These are phyloP conservation scores for Pythium volutum DNA, from an alignment of 352 stramenopile genomes.

Conservation along the genomic window DNA sequence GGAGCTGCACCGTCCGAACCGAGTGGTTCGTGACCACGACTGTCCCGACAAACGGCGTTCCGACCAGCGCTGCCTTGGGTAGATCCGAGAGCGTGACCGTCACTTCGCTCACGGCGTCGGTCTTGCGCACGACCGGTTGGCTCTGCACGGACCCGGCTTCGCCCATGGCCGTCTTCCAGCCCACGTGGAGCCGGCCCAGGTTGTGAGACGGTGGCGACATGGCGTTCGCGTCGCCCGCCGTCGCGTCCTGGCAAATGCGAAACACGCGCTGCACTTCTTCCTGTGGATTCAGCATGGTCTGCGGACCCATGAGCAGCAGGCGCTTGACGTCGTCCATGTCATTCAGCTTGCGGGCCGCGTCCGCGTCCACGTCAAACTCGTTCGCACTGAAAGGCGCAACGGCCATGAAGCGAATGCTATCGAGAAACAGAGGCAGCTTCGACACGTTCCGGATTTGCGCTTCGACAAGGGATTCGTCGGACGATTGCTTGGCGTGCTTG, in stretches of 20 bases:
- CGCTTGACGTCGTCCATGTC: constrained; percentile 12
- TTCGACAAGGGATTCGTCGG: constrained; percentile 62
- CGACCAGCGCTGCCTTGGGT: constrained; percentile 47
- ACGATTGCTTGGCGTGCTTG: constrained; percentile 55
- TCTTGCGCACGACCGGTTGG: constrained; percentile 71
- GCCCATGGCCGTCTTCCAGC: constrained; percentile 79
- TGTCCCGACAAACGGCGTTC: constrained; percentile 45
- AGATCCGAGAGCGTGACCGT: constrained; percentile 39
- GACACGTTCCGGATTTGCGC: constrained; percentile 82
- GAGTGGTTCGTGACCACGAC: constrained; percentile 72
- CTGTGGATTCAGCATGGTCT: constrained; percentile 72
- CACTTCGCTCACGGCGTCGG: constrained; percentile 40
- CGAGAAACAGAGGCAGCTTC: constrained; percentile 75
- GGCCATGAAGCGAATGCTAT: constrained; percentile 77
- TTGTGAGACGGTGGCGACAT: constrained; percentile 49
- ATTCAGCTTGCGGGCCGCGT: constrained; percentile 3
- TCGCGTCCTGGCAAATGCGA: constrained; percentile 37
- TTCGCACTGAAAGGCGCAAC: constrained; percentile 49
- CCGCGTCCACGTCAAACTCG: constrained; percentile 35
- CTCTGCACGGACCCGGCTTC: constrained; percentile 81
- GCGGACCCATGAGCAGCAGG: constrained; percentile 34
- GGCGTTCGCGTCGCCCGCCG: constrained; percentile 25
- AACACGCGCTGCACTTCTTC: constrained; percentile 82
- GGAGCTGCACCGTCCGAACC: constrained; percentile 48
- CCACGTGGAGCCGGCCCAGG: constrained; percentile 69